Base-by-base conservation (phyloP, 768 basidiomycete genomes). In the Trametes meyenii region DNA sequence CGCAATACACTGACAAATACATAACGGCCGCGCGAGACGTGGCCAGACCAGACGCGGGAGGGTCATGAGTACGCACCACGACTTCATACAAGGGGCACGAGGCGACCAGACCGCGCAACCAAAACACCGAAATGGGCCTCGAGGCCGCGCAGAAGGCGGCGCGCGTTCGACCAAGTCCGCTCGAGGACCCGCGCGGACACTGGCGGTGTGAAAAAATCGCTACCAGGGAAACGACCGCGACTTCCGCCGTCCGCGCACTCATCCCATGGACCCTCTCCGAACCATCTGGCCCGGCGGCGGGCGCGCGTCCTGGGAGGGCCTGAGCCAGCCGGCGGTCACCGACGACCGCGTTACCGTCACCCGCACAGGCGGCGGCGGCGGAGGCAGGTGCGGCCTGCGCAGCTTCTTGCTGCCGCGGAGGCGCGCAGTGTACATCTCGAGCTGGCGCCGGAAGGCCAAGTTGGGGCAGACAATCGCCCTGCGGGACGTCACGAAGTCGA, bases 401-500 rank as follows among this genome's bases (percentile, higher is more conserved):
- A 59, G 45, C 52, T 59, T 59, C 42, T 40, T 50, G 48, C 38
- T 36, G 36, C 55, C 56, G 44, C 44, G 52, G 50, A 63, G 65
- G 24, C 61, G 65, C 52, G 53, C 51, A 35, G 71, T 75, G 73
- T 77, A 81, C 3, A 39, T 44, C 21, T 72, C 66, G 7, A 90
- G 78, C 73, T 92, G 90, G 50, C 73, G 71, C 54, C 82, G 76
- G 72, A 92, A 91, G 10, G 87, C 87, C 1, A 73, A n/a, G 67
- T 91, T 92, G 0, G 90, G 90, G 52, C 75, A 77, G 14, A 85
- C 82, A 50, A 91, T 82, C 21, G 77, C 74, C 19, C 90, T 87
- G 50, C 82, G 81, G 39, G 79, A 72, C 64, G 80, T 80, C 36
- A 85, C 81, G 59, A 82, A 82, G 26, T 73, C 76, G 65, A 90